phyloP scores from a whole-genome alignment of 1,284 basidiomycete genomes.

The Spongiforma sp. region DNA sequence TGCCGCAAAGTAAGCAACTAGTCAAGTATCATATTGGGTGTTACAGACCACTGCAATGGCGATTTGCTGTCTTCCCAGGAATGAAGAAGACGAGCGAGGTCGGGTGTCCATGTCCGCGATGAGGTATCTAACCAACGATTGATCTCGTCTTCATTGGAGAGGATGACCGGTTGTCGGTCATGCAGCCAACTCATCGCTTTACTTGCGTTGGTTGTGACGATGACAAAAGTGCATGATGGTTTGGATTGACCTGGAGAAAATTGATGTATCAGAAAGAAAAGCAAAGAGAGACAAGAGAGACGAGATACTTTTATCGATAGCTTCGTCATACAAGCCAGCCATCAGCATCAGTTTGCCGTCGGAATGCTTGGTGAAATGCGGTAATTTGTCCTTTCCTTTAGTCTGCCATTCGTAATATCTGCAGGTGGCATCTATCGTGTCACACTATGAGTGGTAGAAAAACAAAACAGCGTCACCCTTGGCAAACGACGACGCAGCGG shows the following conservation, averaged over 20 bases:
- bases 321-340: conserved; percentile 88
- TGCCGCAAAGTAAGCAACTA: conserved; percentile 3
- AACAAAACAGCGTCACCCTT: conserved; percentile 62
- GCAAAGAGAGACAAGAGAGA: background rate
- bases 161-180: conserved; percentile 91
- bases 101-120: conserved; percentile 62
- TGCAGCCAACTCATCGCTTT: conserved; percentile 81
- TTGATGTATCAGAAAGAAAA: no score
- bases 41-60: conserved; percentile 72
- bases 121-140: conserved; percentile 82
- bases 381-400: conserved; percentile 77
- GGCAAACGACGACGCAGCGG: conserved; percentile 79
- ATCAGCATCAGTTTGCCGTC: conserved; percentile 79
- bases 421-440: background rate
- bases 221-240: conserved; percentile 84
- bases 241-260: conserved; percentile 54
- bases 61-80: conserved; percentile 62
- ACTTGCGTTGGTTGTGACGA: conserved; percentile 84
- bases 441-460: background rate
- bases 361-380: conserved; percentile 80
- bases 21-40: background rate
- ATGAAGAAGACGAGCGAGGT: conserved; percentile 66
- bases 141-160: conserved; percentile 67
- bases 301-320: conserved; percentile 60
- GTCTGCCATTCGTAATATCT: conserved; percentile 95